phyloP scores from a whole-genome alignment of 768 basidiomycete genomes.

The Neoboletus magnificus region DNA sequence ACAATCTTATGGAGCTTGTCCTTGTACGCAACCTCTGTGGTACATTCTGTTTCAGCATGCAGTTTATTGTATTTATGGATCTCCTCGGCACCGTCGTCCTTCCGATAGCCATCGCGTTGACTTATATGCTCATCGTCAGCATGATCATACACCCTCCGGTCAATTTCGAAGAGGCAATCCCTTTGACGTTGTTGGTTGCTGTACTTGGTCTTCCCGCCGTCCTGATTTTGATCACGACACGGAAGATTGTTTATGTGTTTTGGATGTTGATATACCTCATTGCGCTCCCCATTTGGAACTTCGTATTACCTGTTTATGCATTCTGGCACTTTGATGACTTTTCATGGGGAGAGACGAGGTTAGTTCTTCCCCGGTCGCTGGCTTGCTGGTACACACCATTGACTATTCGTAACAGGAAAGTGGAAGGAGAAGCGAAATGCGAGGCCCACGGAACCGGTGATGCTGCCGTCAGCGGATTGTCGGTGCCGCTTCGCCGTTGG shows the following conservation, averaged over 20 bases:
- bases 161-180: conserved; percentile 90
- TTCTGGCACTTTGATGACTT: conserved; percentile 99
- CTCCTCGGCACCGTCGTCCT: conserved; percentile 87
- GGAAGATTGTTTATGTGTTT: conserved; percentile 92
- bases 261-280: conserved; percentile 97
- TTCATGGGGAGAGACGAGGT: conserved; percentile 99
- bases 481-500: conserved; percentile 94
- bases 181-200: conserved; percentile 80
- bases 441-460: conserved; percentile 73
- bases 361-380: conserved; percentile 22
- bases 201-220: conserved; percentile 93
- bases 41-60: conserved; percentile 99
- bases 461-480: conserved; percentile 47
- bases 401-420: conserved; percentile 59
- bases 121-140: conserved; percentile 81
- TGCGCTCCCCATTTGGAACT: conserved; percentile 96
- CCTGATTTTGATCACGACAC: conserved; percentile 88
- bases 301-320: conserved; percentile 88
- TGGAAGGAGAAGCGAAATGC: conserved; percentile 84
- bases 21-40: conserved; percentile 96
- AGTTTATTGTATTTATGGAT: conserved; percentile 99
- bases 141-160: conserved; percentile 79
- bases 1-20: conserved; percentile 99
- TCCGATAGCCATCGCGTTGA: conserved; percentile 89
- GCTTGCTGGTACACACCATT: conserved; percentile 1